Percentiles rank a stretch among this genome's conserved stretches.
phyloP scores from a whole-genome alignment of 176 grass and related monocot genomes.

The Oryza glaberrima region DNA sequence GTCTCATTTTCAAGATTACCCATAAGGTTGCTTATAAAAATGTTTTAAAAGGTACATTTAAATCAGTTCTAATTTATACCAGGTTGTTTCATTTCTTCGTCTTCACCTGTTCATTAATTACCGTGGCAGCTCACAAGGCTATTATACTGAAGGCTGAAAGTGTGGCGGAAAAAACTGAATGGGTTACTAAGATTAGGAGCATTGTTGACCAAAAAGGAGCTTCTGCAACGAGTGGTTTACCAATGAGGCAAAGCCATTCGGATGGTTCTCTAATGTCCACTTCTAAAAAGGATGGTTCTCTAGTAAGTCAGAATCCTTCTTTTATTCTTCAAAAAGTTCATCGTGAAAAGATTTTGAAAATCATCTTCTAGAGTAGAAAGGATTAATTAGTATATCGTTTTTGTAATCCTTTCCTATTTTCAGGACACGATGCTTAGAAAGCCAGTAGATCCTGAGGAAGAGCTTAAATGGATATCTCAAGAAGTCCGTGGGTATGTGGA shows the following conservation, averaged over 20 bases:
- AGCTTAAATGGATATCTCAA: slow-evolving; percentile 93
- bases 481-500: slow-evolving; percentile 89
- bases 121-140: slow-evolving; percentile 59
- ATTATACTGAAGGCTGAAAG: slow-evolving; percentile 83
- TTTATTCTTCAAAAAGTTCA: slow-evolving; percentile 17
- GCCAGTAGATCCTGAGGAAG: slow-evolving; percentile 88
- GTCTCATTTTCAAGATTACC: slow-evolving; percentile 80
- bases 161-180: slow-evolving; percentile 79
- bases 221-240: slow-evolving; percentile 44
- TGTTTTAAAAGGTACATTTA: slow-evolving; percentile 80
- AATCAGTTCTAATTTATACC: slow-evolving; percentile 11
- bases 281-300: slow-evolving; percentile 60
- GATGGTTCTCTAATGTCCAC: slow-evolving; percentile 65
- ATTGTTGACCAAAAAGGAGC: slow-evolving; percentile 47
- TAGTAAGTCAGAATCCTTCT: slow-evolving; percentile 54
- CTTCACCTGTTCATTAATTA: slow-evolving; percentile 21
- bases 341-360: neutral
- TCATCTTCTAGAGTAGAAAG: neutral
- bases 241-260: slow-evolving; percentile 64
- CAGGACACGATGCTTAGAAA: slow-evolving; percentile 70
- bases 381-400: slow-evolving; percentile 2
- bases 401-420: slow-evolving; percentile 20
- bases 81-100: slow-evolving; percentile 2
- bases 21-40: slow-evolving; percentile 83
- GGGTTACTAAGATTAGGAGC: slow-evolving; percentile 68